Conservation (phyloP, 2,329 filamentous ascomycete genomes). For the Talaromyces sp. region DNA sequence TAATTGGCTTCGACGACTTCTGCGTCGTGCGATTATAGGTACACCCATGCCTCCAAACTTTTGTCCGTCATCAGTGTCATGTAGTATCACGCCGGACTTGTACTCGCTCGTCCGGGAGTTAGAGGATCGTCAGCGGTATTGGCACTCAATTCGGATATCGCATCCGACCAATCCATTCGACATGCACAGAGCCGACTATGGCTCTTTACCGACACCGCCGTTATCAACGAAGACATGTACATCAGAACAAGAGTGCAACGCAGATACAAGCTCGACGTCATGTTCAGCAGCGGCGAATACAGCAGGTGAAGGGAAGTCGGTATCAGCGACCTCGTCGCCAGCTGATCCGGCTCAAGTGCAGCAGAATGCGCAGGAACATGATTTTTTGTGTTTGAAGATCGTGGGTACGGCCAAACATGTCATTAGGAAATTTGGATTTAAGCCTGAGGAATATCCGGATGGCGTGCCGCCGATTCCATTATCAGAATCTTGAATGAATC, state of each 20-base stretch:
- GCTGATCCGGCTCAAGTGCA: constrained; percentile 12
- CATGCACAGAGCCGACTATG: neutral
- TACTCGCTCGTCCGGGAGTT: constrained; percentile 39
- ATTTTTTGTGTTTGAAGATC: constrained; percentile 34
- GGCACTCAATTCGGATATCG: constrained; percentile 31
- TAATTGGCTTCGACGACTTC: constrained; percentile 37
- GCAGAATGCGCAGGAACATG: constrained; percentile 25
- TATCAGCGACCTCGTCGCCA: neutral
- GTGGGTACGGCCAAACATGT: constrained; percentile 33
- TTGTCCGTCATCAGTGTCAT: constrained; percentile 21
- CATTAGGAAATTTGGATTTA: constrained; percentile 35
- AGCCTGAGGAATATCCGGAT: constrained; percentile 34
- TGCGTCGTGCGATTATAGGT: constrained; percentile 37
- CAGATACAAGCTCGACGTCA: neutral
- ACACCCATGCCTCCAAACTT: constrained; percentile 26
- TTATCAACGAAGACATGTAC: neutral
- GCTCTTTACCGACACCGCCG: neutral
- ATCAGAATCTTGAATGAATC: neutral
- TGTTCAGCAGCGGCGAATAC: neutral
- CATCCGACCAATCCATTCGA: neutral
- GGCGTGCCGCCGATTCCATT: constrained; percentile 18
- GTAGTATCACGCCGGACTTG: constrained; percentile 34
- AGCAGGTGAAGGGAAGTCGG: neutral
- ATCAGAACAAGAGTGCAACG: neutral
- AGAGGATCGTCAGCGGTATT: constrained; percentile 41